Percentiles rank a stretch among this genome's conserved stretches.
Evolutionary conservation across 495 filamentous ascomycete genomes (phyloP).

Genomic region (Glutinoglossum americanum): DNA sequence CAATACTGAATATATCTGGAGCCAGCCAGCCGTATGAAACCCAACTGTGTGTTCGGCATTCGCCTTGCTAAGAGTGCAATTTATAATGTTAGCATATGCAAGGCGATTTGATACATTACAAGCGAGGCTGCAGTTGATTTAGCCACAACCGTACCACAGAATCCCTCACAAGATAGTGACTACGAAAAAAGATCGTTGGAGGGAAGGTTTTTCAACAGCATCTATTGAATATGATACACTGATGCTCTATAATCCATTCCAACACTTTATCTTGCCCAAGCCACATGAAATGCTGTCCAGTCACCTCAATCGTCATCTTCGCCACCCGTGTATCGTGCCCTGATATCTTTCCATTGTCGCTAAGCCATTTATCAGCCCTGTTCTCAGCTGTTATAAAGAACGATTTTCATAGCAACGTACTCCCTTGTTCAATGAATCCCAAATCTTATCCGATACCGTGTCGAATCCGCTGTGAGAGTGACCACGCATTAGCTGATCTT

Average conservation of each 20-base stretch:
- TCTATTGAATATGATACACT: neutral
- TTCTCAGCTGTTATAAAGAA: neutral
- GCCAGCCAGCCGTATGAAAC: neutral
- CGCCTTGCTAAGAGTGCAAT: neutral
- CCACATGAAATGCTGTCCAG: neutral
- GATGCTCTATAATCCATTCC: neutral
- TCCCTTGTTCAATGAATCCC: constrained; percentile 74
- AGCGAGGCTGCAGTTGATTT: neutral
- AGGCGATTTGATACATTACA: neutral
- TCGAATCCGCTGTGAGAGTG: constrained; percentile 47
- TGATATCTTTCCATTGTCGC: constrained; percentile 99
- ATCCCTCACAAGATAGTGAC: neutral
- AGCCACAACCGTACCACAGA: neutral
- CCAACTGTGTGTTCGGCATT: neutral
- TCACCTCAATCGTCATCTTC: constrained; percentile 33
- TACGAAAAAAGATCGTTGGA: neutral
- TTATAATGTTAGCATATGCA: neutral
- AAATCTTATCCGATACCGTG: constrained; percentile 52
- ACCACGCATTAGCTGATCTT: neutral
- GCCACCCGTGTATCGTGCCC: constrained; percentile 50
- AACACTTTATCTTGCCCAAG: neutral
- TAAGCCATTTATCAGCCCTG: constrained; percentile 23
- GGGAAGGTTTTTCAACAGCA: neutral
- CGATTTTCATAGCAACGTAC: constrained; percentile 31
- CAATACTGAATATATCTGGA: neutral